Percentiles rank a stretch among this genome's conserved stretches.
Conservation (phyloP, 441 rosid species). For the Syzygium syzygioides region DNA sequence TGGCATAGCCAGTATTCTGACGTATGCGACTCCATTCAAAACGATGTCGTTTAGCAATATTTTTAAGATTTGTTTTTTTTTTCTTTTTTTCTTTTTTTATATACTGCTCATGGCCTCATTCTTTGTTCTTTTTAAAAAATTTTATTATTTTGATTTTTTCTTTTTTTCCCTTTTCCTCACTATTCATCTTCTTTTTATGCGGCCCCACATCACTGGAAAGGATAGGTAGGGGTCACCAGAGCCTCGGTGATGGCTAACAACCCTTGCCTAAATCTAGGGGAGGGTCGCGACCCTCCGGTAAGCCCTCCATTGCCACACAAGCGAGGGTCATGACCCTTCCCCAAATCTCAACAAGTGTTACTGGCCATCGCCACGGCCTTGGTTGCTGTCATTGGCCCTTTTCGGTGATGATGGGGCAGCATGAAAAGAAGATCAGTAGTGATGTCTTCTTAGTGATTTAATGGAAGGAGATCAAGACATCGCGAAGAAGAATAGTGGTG, state of each 20-base stretch:
- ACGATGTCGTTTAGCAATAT: neutral
- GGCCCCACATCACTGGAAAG: neutral
- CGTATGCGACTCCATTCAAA: neutral
- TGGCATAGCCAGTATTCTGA: too few species aligned
- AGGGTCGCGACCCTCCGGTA: neutral
- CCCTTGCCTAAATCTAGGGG: neutral
- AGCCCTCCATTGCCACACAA: neutral
- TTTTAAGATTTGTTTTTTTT: too few species aligned
- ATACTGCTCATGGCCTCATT: neutral
- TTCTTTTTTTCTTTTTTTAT: too few species aligned
- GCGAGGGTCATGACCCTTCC: neutral
- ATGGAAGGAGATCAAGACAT: neutral
- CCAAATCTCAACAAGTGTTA: neutral
- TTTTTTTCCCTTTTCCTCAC: neutral
- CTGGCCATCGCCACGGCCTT: neutral
- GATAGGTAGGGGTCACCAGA: fast-evolving
- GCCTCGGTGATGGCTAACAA: neutral
- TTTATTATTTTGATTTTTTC: too few species aligned
- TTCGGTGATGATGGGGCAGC: neutral
- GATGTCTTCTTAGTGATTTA: neutral
- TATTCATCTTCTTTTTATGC: neutral
- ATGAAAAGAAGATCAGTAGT: neutral
- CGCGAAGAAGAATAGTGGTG: neutral
- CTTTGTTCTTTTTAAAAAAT: too few species aligned
- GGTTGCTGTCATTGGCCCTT: fast-evolving